phyloP scores from a whole-genome alignment of 1,284 basidiomycete species.

The Heliocybe sulcata region DNA sequence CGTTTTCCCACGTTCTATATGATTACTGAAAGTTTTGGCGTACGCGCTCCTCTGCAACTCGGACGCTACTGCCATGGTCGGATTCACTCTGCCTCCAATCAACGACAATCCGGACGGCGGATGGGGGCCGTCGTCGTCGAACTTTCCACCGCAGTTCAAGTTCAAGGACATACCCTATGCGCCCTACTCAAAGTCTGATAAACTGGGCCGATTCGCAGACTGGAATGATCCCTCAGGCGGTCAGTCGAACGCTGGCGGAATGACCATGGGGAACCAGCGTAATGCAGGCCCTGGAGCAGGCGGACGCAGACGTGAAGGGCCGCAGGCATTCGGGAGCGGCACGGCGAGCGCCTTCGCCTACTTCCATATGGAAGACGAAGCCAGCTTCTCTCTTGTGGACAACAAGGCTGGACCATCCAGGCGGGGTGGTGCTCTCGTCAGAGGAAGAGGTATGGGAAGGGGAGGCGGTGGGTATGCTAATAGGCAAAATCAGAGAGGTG shows the following conservation, averaged over 20 bases:
- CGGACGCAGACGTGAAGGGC: constrained; percentile 57
- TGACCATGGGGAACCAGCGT: constrained; percentile 52
- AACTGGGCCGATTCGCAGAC: constrained; percentile 95
- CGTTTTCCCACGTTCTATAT: constrained; percentile 6
- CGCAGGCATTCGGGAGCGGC: constrained; percentile 73
- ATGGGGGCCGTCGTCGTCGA: constrained; percentile 75
- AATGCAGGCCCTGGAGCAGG: constrained; percentile 38
- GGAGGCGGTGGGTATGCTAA: constrained; percentile 34
- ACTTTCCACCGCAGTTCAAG: constrained; percentile 72
- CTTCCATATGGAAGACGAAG: constrained; percentile 98
- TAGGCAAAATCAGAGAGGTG: constrained; percentile 38
- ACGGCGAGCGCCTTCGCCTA: constrained; percentile 94
- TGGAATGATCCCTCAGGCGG: constrained; percentile 67
- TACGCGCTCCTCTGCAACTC: constrained; percentile 9
- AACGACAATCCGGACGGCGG: constrained; percentile 78
- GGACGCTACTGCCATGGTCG: constrained; percentile 42
- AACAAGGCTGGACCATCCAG: constrained; percentile 66
- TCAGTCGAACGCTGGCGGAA: neutral
- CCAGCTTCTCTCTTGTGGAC: constrained; percentile 95
- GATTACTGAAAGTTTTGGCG: constrained; percentile 3
- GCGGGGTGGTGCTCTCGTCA: constrained; percentile 52
- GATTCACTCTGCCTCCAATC: constrained; percentile 71
- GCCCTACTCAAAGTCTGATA: constrained; percentile 97
- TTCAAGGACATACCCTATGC: constrained; percentile 94
- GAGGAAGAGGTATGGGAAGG: constrained; percentile 48